Conservation (phyloP, 345 rosid species). For the Hypericum androsaemum region DNA sequence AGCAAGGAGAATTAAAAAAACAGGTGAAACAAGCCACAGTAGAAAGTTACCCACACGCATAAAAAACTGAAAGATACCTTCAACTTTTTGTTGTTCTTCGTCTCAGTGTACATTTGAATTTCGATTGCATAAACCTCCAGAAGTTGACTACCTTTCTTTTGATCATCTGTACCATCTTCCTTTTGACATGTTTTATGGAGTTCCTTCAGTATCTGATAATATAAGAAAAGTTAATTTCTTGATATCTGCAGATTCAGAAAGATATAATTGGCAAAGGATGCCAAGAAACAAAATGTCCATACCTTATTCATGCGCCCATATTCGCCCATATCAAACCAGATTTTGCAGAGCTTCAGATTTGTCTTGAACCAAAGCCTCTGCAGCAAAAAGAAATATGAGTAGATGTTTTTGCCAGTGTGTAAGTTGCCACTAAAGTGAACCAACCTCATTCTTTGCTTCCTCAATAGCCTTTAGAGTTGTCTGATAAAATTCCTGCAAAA, state of each 20-base stretch:
- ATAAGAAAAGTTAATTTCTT: constrained; percentile 1
- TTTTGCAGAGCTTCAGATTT: constrained; percentile 95
- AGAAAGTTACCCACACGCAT: no score
- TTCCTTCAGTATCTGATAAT: constrained; percentile 72
- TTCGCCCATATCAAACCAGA: constrained; percentile 97
- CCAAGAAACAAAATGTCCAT: constrained; percentile 10
- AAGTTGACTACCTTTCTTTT: constrained; percentile 98
- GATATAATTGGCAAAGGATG: background rate
- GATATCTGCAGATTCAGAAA: background rate
- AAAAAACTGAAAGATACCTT: constrained; percentile 34
- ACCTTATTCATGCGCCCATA: constrained; percentile 98
- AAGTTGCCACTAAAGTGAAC: background rate
- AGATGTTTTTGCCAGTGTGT: constrained; percentile 13
- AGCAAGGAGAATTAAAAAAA: no score
- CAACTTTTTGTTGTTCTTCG: constrained; percentile 94
- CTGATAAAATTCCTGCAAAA: constrained; percentile 85
- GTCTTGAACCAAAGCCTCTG: constrained; percentile 99
- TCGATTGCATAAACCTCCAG: constrained; percentile 97
- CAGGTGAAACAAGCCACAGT: no score
- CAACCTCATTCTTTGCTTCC: constrained; percentile 97
- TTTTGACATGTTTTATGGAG: constrained; percentile 94
- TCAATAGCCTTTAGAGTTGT: constrained; percentile 95
- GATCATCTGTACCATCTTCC: constrained; percentile 98
- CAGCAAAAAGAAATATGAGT: constrained; percentile 13
- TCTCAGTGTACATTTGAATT: constrained; percentile 96